Evolutionary conservation across 352 stramenopile genomes (phyloP).

Genomic region (Plasmopara viticola): DNA sequence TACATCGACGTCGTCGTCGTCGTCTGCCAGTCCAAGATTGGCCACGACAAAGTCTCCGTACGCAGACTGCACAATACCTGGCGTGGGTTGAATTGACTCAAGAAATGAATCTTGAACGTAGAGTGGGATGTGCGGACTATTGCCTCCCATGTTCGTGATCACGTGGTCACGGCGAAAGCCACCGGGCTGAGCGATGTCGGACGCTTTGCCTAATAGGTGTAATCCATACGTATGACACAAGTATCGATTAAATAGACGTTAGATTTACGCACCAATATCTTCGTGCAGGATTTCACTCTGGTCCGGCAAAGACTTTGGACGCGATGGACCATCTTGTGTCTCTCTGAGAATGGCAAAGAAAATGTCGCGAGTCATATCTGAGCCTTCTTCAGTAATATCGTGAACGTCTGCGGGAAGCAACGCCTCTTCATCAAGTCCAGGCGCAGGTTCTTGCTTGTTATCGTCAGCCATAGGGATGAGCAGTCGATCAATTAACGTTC

Average conservation of each 20-base stretch:
- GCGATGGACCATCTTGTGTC: constrained; percentile 32
- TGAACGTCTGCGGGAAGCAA: constrained; percentile 37
- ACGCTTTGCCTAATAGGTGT: constrained; percentile 30
- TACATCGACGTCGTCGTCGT: constrained; percentile 36
- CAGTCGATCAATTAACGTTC: too few species aligned
- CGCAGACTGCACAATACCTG: constrained; percentile 33
- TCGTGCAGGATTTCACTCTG: constrained; percentile 52
- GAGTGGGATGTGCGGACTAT: constrained; percentile 23
- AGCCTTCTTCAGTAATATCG: constrained; percentile 49
- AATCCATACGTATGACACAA: too few species aligned
- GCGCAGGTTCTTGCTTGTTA: constrained; percentile 5
- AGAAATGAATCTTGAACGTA: constrained; percentile 52
- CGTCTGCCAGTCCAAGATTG: constrained; percentile 38
- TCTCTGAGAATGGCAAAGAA: constrained; percentile 59
- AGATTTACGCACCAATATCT: constrained; percentile 30
- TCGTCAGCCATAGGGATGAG: too few species aligned
- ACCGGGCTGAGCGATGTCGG: constrained; percentile 44
- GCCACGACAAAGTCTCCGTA: constrained; percentile 55
- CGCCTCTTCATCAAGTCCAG: constrained; percentile 13
- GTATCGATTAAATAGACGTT: too few species aligned
- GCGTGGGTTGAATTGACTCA: constrained; percentile 34
- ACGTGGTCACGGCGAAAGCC: constrained; percentile 53
- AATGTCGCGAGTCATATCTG: constrained; percentile 63
- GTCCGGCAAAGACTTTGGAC: constrained; percentile 42
- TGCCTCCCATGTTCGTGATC: constrained; percentile 31